Percentiles rank a stretch among this genome's conserved stretches.
These are phyloP conservation scores for Blastobotrys petasosporus DNA, from an alignment of 1,139 yeast genomes.

Conservation along the genomic window DNA sequence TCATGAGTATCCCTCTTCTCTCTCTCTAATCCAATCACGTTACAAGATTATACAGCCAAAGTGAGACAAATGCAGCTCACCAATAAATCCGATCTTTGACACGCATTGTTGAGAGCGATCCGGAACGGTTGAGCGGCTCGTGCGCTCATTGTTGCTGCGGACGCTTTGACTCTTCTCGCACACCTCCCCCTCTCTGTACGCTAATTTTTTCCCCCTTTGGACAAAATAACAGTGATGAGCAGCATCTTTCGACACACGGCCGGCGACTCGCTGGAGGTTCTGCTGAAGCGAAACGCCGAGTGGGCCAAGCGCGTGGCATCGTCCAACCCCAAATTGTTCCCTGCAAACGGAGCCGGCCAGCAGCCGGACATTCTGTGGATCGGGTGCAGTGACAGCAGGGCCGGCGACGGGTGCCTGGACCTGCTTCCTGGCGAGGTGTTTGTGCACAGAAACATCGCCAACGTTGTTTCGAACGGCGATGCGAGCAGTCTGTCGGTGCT, in stretches of 20 bases:
- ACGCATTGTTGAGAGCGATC: no score
- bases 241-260: slow-evolving; percentile 8
- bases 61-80: no score
- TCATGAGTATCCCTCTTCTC: no score
- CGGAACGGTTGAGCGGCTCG: neutral
- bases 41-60: no score
- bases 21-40: no score
- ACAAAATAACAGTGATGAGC: neutral
- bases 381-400: slow-evolving; percentile 93
- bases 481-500: slow-evolving; percentile 73
- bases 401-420: slow-evolving; percentile 74
- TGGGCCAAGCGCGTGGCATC: slow-evolving; percentile 59
- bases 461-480: slow-evolving; percentile 67
- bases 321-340: slow-evolving; percentile 58
- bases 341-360: slow-evolving; percentile 77
- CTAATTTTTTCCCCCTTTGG: neutral
- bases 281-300: slow-evolving; percentile 58
- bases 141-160: no score
- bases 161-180: neutral
- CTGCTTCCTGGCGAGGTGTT: slow-evolving; percentile 85
- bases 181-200: neutral
- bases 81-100: no score
- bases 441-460: slow-evolving; percentile 91
- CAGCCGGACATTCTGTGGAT: slow-evolving; percentile 92
- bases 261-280: slow-evolving; percentile 43